Conservation (phyloP, 2,329 filamentous ascomycete genomes). For the Fusarium duplospermum region DNA sequence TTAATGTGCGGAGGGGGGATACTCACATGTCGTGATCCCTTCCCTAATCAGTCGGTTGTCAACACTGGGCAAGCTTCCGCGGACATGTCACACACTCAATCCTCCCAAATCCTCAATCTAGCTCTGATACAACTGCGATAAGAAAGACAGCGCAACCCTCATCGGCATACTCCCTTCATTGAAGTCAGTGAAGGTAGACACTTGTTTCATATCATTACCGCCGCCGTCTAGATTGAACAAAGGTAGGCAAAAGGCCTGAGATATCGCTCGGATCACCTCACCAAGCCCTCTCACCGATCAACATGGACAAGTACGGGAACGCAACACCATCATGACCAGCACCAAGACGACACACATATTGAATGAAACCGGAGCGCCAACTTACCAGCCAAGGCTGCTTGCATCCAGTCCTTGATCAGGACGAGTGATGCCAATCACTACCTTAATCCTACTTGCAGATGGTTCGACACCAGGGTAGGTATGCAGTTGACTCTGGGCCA, state of each 20-base stretch:
- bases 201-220: not conserved
- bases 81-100: not conserved
- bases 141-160: not conserved
- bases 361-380: not conserved
- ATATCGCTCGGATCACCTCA: not conserved
- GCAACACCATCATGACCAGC: not conserved
- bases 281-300: not conserved
- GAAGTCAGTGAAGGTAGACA: not conserved
- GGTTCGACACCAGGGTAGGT: not conserved
- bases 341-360: not conserved
- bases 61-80: not conserved
- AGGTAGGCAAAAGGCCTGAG: not conserved
- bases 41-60: not conserved
- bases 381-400: not conserved
- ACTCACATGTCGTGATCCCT: not conserved
- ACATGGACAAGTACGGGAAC: not conserved
- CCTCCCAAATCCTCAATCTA: not conserved
- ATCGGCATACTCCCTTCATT: not conserved
- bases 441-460: not conserved
- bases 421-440: not conserved
- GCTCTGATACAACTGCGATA: not conserved
- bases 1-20: slow-evolving; percentile 21
- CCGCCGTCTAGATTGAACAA: not conserved
- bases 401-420: not conserved
- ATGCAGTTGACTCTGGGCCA: not conserved